These are phyloP conservation scores for Globisporangium parvum DNA, from an alignment of 352 stramenopile species.

Conservation along the genomic window DNA sequence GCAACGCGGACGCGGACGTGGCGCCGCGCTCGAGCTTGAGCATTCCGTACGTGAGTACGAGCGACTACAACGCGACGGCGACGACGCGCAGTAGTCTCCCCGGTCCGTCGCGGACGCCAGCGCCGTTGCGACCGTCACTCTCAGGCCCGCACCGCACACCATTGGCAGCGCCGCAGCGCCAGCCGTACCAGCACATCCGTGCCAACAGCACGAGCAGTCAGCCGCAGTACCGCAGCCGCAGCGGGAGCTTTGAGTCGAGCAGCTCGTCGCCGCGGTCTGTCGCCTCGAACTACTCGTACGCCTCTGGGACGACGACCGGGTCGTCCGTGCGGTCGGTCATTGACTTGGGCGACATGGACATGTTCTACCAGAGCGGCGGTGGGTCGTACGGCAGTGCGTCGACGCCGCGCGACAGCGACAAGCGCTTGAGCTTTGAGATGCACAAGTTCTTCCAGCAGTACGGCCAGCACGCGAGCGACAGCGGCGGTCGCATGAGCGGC, in stretches of 20 bases:
- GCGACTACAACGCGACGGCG: conserved; percentile 5
- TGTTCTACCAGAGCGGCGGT: conserved; percentile 52
- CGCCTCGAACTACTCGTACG: conserved; percentile 77
- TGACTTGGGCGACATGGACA: conserved; percentile 75
- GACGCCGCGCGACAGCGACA: conserved; percentile 31
- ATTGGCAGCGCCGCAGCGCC: not conserved
- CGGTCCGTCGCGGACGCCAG: conserved; percentile 11
- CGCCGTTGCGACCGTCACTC: conserved; percentile 5
- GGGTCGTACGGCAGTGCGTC: conserved; percentile 17
- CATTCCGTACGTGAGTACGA: conserved; percentile 43
- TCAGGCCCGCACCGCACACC: conserved; percentile 5
- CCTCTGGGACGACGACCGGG: conserved; percentile 55
- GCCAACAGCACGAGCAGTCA: not conserved
- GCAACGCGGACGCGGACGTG: conserved; percentile 44
- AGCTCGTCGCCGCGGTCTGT: conserved; percentile 58
- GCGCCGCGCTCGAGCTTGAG: conserved; percentile 21
- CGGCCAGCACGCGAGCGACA: conserved; percentile 12
- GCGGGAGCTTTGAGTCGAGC: conserved; percentile 52
- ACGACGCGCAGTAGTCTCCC: conserved; percentile 36
- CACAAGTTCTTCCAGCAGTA: conserved; percentile 71
- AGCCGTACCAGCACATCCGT: conserved; percentile 10
- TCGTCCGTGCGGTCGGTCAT: conserved; percentile 64
- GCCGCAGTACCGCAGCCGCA: conserved; percentile 19
- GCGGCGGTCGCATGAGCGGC: conserved; percentile 16
- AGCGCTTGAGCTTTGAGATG: conserved; percentile 55